Base-by-base conservation (phyloP, 495 filamentous ascomycete species). In the Alectoria sarmentosa region DNA sequence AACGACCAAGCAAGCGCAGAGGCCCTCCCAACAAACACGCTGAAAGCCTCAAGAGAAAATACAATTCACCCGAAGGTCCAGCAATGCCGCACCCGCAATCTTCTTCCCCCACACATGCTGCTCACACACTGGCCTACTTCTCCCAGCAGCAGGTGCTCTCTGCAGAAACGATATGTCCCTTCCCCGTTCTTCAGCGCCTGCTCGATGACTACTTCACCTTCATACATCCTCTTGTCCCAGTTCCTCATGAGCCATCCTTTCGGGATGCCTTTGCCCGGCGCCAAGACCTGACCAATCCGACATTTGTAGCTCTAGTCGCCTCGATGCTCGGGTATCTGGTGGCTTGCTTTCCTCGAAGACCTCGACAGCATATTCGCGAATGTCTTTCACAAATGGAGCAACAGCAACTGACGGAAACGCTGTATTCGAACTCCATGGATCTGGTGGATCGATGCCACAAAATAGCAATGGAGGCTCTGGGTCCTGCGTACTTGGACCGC, bases 141-240 rank as follows among this genome's bases (percentile, higher is more conserved):
- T n/a, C 74, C 80, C 34, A 78, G 77, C 66, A 65, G 38, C 72
- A 70, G 44, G 70, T 73, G 14, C 66, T 79, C 4, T 84, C 83
- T 10, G 86, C 86, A 48, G 91, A 96, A 73, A 78, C 84, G 0
- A 95, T 96, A 55, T 91, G 89, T 64, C 83, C 89, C 0, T 72
- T 86, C 68, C 74, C 82, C 38, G 83, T 88, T 0, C 75, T 95
- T 52, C 78, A 85, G 54, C 76, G 85, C 4, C 79, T 95, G 9
- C 78, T 96, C 17, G 89, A 93, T 72, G 91, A 96, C 76, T 95
- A 90, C 76, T 95, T 95, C 71, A 91, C 86, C 11, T 93, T 91
- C 72, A 91, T 95, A 61, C 89, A 96, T 70, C 91, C 91, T 2
- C 77, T 96, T n/a, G 80, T 86, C 39, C 91, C 91, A 0, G 83